Evolutionary conservation across 2,329 filamentous ascomycete genomes (phyloP).

Genomic region (Aspergillus quadricinctus): DNA sequence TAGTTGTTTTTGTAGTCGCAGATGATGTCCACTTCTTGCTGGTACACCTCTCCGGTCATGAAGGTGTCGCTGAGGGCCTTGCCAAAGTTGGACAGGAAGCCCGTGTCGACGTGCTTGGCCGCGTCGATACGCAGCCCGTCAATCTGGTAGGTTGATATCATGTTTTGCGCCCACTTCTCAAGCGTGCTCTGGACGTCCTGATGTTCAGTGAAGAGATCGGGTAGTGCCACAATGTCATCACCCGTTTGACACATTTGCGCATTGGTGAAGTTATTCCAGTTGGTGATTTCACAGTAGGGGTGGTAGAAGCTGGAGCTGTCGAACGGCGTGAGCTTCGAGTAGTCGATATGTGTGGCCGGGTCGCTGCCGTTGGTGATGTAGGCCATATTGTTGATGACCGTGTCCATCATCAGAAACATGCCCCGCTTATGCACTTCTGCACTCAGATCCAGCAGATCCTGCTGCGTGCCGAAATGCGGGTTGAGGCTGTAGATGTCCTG

Average conservation of each 20-base stretch:
- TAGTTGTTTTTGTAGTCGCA: constrained; percentile 39
- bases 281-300: constrained; percentile 23
- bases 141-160: constrained; percentile 43
- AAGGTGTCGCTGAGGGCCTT: constrained; percentile 39
- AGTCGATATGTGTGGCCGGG: constrained; percentile 22
- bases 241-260: constrained; percentile 50
- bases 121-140: constrained; percentile 51
- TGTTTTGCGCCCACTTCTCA: constrained; percentile 37
- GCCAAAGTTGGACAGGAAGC: constrained; percentile 40
- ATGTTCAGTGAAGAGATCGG: constrained; percentile 46
- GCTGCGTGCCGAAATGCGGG: constrained; percentile 45
- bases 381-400: constrained; percentile 49
- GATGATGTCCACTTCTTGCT: constrained; percentile 33
- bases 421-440: constrained; percentile 42
- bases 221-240: constrained; percentile 43
- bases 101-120: constrained; percentile 43
- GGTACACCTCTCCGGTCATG: constrained; percentile 45
- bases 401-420: constrained; percentile 53
- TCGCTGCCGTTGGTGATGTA: constrained; percentile 25
- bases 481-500: constrained; percentile 47
- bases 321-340: constrained; percentile 24
- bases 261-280: constrained; percentile 32
- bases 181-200: constrained; percentile 36
- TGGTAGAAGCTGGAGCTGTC: constrained; percentile 24
- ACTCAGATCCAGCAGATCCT: constrained; percentile 46